Evolutionary conservation across 805 yeast species (phyloP).

Genomic region (Phaffomyces thermotolerans): DNA sequence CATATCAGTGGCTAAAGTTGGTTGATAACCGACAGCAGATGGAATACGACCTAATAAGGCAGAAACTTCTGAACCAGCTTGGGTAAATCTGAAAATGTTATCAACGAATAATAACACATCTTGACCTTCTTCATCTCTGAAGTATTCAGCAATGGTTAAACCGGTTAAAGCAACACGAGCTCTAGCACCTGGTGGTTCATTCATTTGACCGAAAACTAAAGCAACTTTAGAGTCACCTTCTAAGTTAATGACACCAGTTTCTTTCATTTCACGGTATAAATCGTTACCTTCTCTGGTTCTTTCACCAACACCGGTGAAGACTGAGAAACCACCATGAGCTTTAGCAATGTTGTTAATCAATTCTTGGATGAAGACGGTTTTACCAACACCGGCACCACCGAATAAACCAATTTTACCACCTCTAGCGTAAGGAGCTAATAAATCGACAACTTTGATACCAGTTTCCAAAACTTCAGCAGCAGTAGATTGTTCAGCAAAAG

Average conservation of each 20-base stretch:
- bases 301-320: conserved; percentile 99
- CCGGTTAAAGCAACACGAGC: conserved; percentile 99
- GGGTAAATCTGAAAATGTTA: conserved; percentile 99
- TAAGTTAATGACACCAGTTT: conserved; percentile 98
- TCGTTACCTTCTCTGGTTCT: conserved; percentile 99
- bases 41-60: conserved; percentile 99
- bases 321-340: conserved; percentile 99
- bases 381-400: conserved; percentile 99
- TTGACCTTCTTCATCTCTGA: conserved; percentile 99
- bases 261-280: conserved; percentile 99
- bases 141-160: conserved; percentile 99
- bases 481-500: conserved; percentile 95
- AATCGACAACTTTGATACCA: conserved; percentile 99
- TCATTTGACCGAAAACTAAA: conserved; percentile 99
- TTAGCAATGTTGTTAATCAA: conserved; percentile 99
- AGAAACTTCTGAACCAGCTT: conserved; percentile 99
- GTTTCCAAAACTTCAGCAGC: conserved; percentile 97
- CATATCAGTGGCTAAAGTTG: conserved; percentile 99
- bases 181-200: conserved; percentile 99
- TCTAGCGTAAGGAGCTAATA: conserved; percentile 99
- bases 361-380: conserved; percentile 99
- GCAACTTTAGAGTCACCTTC: conserved; percentile 99
- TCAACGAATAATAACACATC: conserved; percentile 99
- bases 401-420: conserved; percentile 99
- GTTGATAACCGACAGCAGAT: conserved; percentile 99